A percentile compares a stretch with the other conserved stretches of the same genome.
Conservation (phyloP, 176 grass and related monocot species). For the Eremochloa ophiuroides region DNA sequence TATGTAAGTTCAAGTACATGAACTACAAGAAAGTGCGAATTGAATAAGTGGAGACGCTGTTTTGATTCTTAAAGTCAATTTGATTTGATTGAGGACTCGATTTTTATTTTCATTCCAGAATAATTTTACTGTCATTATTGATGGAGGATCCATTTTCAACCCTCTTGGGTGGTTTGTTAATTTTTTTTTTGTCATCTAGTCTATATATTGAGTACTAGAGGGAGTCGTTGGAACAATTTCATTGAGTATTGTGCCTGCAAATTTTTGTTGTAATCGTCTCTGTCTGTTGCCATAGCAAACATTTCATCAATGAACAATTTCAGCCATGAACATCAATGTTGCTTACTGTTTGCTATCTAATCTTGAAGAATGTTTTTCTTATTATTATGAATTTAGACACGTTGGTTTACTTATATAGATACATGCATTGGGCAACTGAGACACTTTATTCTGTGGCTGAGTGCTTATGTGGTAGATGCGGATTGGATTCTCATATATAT, state of each 20-base stretch:
- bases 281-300: neutral
- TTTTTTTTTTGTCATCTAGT: slow-evolving; percentile 11
- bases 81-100: slow-evolving; percentile 2
- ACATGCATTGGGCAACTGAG: neutral
- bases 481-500: neutral
- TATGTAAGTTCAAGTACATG: slow-evolving; percentile 88
- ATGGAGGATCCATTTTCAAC: slow-evolving; percentile 13
- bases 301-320: neutral
- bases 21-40: slow-evolving; percentile 66
- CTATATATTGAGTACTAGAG: slow-evolving; percentile 6
- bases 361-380: neutral
- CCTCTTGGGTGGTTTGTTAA: neutral
- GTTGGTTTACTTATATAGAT: neutral
- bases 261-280: neutral
- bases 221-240: slow-evolving; percentile 8
- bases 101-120: slow-evolving; percentile 6
- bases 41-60: slow-evolving; percentile 48
- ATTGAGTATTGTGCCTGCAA: neutral
- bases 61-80: slow-evolving; percentile 15
- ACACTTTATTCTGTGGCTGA: neutral
- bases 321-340: neutral
- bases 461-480: too few relatives aligned
- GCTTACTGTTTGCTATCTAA: neutral
- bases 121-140: neutral
- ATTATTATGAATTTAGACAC: neutral